phyloP scores from a whole-genome alignment of 2,329 filamentous ascomycete species.

The Talaromyces sp. region DNA sequence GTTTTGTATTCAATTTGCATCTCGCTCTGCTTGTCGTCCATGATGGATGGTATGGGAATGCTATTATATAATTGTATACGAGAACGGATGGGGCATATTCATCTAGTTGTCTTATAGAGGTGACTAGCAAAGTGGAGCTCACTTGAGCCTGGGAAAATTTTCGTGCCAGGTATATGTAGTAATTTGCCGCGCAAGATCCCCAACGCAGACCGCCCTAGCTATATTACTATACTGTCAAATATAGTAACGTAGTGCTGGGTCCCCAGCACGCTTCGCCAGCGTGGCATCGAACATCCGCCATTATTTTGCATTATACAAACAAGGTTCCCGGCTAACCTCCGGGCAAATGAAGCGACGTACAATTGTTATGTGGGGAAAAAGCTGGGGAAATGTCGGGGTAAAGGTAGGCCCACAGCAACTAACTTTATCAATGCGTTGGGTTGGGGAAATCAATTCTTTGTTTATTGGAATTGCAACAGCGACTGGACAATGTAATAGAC shows the following conservation, averaged over 20 bases:
- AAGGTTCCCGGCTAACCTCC: neutral
- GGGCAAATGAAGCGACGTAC: neutral
- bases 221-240: neutral
- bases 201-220: neutral
- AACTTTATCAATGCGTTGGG: neutral
- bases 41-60: neutral
- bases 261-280: neutral
- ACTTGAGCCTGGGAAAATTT: neutral
- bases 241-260: neutral
- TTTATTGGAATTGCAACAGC: neutral
- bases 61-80: neutral
- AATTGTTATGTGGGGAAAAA: neutral
- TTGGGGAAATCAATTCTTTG: neutral
- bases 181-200: neutral
- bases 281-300: neutral
- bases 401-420: neutral
- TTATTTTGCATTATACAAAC: neutral
- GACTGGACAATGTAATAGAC: neutral
- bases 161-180: neutral
- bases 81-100: neutral
- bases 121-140: neutral
- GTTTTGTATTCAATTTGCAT: slow-evolving; percentile 3
- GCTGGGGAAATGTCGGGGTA: neutral
- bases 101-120: neutral
- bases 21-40: neutral